A percentile compares a stretch with the other conserved stretches of the same genome.
phyloP scores from a whole-genome alignment of 495 filamentous ascomycete genomes.

The Hypoxylon crocopeplum region DNA sequence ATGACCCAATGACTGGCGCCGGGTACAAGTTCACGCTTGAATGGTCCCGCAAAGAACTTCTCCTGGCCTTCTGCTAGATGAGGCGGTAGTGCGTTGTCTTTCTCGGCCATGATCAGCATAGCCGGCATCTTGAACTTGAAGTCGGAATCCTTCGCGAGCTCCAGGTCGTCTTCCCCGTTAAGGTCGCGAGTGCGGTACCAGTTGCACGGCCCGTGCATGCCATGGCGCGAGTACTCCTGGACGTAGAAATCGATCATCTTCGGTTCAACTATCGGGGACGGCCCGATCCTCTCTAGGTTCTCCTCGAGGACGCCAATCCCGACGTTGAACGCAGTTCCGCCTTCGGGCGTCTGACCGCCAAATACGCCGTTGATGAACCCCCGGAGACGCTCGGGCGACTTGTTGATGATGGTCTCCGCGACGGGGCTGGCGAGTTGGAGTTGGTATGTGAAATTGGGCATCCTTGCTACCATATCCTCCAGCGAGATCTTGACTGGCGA shows the following conservation, averaged over 20 bases:
- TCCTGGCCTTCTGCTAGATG: constrained; percentile 72
- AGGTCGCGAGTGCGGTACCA: constrained; percentile 80
- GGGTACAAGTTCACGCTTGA: constrained; percentile 56
- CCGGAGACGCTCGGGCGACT: constrained; percentile 60
- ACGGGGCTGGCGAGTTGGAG: constrained; percentile 73
- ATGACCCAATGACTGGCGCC: constrained; percentile 74
- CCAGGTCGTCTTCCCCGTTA: constrained; percentile 79
- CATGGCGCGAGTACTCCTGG: constrained; percentile 70
- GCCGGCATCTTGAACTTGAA: constrained; percentile 68
- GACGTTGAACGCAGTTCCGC: constrained; percentile 61
- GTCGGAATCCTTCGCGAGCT: constrained; percentile 42
- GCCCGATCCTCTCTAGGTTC: constrained; percentile 57
- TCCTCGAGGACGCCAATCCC: constrained; percentile 61
- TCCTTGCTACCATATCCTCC: constrained; percentile 59
- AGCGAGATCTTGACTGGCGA: constrained; percentile 54
- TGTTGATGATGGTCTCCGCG: constrained; percentile 65
- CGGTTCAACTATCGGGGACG: constrained; percentile 62
- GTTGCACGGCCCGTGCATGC: constrained; percentile 78
- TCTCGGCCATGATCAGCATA: constrained; percentile 75
- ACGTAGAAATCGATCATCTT: constrained; percentile 82
- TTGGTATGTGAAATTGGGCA: constrained; percentile 86
- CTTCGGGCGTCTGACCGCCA: constrained; percentile 63
- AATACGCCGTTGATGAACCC: constrained; percentile 74
- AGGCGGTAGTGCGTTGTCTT: constrained; percentile 72
- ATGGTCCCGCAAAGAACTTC: constrained; percentile 65